Base-by-base conservation (phyloP, 345 rosid species). In the Populus tremula region DNA sequence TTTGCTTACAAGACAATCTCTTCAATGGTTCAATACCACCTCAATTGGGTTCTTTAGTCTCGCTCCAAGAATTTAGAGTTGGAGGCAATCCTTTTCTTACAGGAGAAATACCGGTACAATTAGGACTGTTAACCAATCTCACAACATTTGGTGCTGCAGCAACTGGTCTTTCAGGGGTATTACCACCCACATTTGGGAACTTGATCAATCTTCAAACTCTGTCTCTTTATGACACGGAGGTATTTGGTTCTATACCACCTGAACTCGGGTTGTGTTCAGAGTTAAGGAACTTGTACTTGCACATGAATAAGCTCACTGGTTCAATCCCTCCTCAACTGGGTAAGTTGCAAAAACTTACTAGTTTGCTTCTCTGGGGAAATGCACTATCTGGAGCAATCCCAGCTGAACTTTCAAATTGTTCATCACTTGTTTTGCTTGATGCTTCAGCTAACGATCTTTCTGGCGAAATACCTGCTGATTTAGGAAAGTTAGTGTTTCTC, bases 291-390 rank as follows among this genome's bases (percentile, higher is more conserved):
- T 80, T 95, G 91, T 92, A 93, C 85, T 80, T 95, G 87, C 94
- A 95, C 85, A 90, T 92, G 96, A 95, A 93, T 78, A 95, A 93
- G 88, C 97, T 93, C 75, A 89, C 91, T n/a, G 99, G 98, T 29
- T 78, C 92, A 11, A 89, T 95, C 61, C 97, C 98, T 65, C 81
- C 88, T 75, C 88, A 89, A 70, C 72, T 95, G 69, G 99, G 99
- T 63, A 90, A 85, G 89, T 85, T 95, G 76, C 92, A 91, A 77
- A 90, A 93, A 86, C 91, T 95, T 71, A 93, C 98, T 66, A 93
- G 96, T 89, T 87, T 95, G 87, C 96, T 91, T 77, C 71, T 95
- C 36, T 95, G 99, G 99, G 96, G 97, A 2, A 93, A 95, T 72
- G 84, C 88, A 20, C 83, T 95, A 43, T 77, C 98, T 66, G 98